Conservation (phyloP, 2,329 filamentous ascomycete genomes). For the Mycosphaerella sp. region DNA sequence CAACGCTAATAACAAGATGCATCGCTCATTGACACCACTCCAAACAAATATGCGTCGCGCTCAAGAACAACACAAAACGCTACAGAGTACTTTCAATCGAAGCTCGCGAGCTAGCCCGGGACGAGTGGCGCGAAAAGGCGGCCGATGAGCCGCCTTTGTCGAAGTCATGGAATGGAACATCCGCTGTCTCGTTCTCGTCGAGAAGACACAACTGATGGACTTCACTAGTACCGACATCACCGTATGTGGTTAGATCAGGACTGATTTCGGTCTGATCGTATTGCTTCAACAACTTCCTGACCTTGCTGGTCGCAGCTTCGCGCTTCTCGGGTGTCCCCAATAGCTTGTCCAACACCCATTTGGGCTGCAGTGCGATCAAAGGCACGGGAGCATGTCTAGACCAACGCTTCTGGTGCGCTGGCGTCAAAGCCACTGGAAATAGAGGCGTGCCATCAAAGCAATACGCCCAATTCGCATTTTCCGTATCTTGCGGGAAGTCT, state of each 20-base stretch:
- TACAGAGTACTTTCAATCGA: neutral
- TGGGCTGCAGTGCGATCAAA: constrained; percentile 18
- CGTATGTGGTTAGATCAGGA: constrained; percentile 18
- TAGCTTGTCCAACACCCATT: constrained; percentile 21
- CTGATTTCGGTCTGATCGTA: constrained; percentile 20
- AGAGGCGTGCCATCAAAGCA: constrained; percentile 19
- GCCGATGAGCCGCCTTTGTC: constrained; percentile 15
- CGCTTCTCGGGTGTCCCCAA: constrained; percentile 19
- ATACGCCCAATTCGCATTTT: constrained; percentile 17
- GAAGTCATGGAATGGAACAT: constrained; percentile 19
- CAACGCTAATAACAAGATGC: too few species aligned
- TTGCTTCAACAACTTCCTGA: constrained; percentile 18
- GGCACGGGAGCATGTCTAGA: constrained; percentile 20
- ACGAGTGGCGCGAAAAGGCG: constrained; percentile 8
- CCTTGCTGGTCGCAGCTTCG: constrained; percentile 16
- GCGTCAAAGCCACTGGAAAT: constrained; percentile 20
- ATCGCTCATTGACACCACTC: too few species aligned
- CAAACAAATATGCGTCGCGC: too few species aligned
- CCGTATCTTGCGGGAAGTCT: constrained; percentile 16
- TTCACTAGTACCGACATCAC: constrained; percentile 16
- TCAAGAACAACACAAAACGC: neutral
- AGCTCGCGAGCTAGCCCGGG: constrained; percentile 2
- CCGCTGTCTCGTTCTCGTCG: constrained; percentile 18
- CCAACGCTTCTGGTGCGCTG: constrained; percentile 19
- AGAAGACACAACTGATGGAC: constrained; percentile 18